phyloP scores from a whole-genome alignment of 1,284 basidiomycete genomes.

The Ustilago nuda region DNA sequence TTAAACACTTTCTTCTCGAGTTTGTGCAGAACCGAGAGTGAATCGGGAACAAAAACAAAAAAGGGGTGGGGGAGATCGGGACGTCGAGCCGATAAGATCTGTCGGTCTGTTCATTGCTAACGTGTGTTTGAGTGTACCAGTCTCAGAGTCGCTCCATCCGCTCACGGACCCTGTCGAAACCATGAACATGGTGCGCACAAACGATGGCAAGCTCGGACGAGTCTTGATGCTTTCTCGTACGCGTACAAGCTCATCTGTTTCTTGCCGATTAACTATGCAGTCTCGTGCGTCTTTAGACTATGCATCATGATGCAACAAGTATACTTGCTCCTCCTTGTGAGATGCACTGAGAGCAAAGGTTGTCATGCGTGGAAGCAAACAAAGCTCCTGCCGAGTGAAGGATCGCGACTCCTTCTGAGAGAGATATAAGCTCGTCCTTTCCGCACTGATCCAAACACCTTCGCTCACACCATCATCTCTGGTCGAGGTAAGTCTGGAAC shows the following conservation, averaged over 20 bases:
- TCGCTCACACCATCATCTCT: background rate
- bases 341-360: background rate
- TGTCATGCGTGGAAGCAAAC: background rate
- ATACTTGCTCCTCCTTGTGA: background rate
- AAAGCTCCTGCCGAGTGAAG: background rate
- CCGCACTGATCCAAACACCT: background rate
- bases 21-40: conserved; percentile 6
- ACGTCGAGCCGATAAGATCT: background rate
- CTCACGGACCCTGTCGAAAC: background rate
- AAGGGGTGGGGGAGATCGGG: too few species aligned
- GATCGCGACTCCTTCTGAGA: background rate
- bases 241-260: background rate
- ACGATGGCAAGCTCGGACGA: background rate
- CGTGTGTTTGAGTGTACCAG: background rate
- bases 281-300: background rate
- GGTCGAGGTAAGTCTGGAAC: background rate
- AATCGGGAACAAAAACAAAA: background rate
- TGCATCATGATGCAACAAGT: conserved; percentile 9
- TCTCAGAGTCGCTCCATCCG: background rate
- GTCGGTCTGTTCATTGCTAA: background rate
- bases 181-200: conserved; percentile 18
- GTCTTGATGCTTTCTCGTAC: conserved; percentile 11
- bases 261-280: background rate
- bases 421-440: background rate
- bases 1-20: conserved; percentile 10